Conservation (phyloP, 2,329 filamentous ascomycete species). For the Fusarium dlaminii region DNA sequence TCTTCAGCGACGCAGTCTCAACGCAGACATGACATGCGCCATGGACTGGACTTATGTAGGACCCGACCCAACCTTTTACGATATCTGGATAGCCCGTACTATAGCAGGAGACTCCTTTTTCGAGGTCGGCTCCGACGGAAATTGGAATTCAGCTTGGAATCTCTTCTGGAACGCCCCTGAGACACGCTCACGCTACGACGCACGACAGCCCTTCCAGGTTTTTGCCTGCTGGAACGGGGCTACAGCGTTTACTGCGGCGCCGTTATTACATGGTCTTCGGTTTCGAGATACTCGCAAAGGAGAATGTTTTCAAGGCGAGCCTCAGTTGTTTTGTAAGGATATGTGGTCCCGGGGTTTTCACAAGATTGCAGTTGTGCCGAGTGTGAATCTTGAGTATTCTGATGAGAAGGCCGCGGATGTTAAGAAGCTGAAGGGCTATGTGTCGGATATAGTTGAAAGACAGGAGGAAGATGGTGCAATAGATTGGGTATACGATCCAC, state of each 20-base stretch:
- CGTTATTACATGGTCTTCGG: constrained; percentile 53
- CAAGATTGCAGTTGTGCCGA: constrained; percentile 65
- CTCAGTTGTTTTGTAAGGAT: constrained; percentile 66
- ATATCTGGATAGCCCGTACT: constrained; percentile 64
- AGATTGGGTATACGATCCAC: constrained; percentile 56
- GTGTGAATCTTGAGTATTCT: constrained; percentile 65
- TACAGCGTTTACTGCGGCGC: constrained; percentile 58
- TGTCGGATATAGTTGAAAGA: constrained; percentile 46
- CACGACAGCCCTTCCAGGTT: constrained; percentile 63
- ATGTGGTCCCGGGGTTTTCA: constrained; percentile 60
- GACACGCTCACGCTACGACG: constrained; percentile 46
- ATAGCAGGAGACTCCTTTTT: constrained; percentile 66
- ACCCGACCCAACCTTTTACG: constrained; percentile 61
- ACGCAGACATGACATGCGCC: constrained; percentile 65
- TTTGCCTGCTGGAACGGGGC: constrained; percentile 71
- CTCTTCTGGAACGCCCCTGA: constrained; percentile 60
- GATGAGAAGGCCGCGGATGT: constrained; percentile 55
- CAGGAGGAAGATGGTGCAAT: constrained; percentile 48
- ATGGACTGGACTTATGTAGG: constrained; percentile 66
- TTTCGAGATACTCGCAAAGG: constrained; percentile 53
- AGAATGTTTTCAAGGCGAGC: constrained; percentile 66
- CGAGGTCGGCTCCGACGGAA: constrained; percentile 59
- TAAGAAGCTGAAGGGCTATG: constrained; percentile 62
- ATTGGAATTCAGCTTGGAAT: constrained; percentile 59
- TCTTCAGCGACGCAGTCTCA: constrained; percentile 56